These are phyloP conservation scores for Globisporangium parvum DNA, from an alignment of 352 stramenopile species.

Conservation along the genomic window DNA sequence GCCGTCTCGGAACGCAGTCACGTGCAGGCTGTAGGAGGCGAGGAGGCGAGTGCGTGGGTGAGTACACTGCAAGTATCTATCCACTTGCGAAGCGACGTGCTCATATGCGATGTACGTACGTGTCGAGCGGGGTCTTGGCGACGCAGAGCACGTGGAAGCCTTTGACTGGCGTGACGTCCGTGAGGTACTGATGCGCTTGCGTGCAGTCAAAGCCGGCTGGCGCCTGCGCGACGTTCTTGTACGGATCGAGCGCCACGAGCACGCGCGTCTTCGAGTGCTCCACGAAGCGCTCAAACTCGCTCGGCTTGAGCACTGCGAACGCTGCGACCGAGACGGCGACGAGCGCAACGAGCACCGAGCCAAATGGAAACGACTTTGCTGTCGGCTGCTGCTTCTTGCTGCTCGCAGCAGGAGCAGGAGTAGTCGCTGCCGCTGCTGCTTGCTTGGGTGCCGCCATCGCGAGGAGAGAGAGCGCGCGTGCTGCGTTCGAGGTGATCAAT, in stretches of 20 bases:
- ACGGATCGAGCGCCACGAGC: constrained; percentile 9
- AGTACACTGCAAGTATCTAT: not conserved
- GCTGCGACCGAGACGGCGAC: constrained; percentile 12
- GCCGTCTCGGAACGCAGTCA: constrained; percentile 60
- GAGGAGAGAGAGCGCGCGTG: not conserved
- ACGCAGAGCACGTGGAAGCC: constrained; percentile 72
- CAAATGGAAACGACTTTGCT: constrained; percentile 8
- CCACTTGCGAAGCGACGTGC: not conserved
- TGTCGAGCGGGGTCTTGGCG: constrained; percentile 30
- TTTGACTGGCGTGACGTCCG: constrained; percentile 47
- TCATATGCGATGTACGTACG: constrained; percentile 20
- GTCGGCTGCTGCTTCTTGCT: not conserved
- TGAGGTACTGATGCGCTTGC: constrained; percentile 37
- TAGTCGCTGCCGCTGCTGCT: not conserved
- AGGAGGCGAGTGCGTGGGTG: not conserved
- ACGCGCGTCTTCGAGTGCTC: constrained; percentile 13
- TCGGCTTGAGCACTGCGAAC: constrained; percentile 8
- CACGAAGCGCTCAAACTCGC: constrained; percentile 8
- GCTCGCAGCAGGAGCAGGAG: not conserved
- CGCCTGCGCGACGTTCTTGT: constrained; percentile 10
- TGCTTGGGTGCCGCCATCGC: not conserved
- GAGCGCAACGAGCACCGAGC: constrained; percentile 12
- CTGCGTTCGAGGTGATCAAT: no score
- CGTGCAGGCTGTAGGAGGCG: constrained; percentile 22
- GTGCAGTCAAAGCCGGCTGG: constrained; percentile 26